A percentile compares a stretch with the other conserved stretches of the same genome.
phyloP scores from a whole-genome alignment of 768 basidiomycete genomes.

The Lactifluus rugatus region DNA sequence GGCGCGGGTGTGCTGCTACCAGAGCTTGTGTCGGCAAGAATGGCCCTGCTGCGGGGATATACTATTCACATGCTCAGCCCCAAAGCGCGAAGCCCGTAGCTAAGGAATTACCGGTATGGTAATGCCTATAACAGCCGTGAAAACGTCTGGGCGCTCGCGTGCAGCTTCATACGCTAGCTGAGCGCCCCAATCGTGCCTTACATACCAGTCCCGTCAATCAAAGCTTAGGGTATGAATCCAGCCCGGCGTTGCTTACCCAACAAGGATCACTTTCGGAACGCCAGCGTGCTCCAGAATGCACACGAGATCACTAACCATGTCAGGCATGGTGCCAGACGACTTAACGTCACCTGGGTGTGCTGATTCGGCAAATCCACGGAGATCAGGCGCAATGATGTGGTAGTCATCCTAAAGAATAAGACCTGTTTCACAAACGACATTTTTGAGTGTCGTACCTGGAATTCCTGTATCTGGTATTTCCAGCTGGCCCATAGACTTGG shows the following conservation, averaged over 20 bases:
- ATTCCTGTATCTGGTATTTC: conserved; percentile 60
- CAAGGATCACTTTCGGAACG: conserved; percentile 42
- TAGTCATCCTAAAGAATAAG: conserved; percentile 40
- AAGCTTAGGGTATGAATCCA: background rate
- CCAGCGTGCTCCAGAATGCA: conserved; percentile 50
- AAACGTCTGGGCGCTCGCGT: conserved; percentile 54
- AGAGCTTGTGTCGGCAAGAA: conserved; percentile 40
- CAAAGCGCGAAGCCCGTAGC: background rate
- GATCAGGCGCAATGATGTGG: conserved; percentile 49
- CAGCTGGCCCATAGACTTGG: conserved; percentile 69
- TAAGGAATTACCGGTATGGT: conserved; percentile 45
- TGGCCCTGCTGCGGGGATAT: conserved; percentile 42
- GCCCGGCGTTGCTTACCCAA: conserved; percentile 42
- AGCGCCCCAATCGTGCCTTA: conserved; percentile 71
- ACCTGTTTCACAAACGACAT: background rate
- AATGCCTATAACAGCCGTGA: conserved; percentile 47
- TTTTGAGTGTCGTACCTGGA: conserved; percentile 36
- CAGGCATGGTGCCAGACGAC: conserved; percentile 48
- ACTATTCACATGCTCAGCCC: conserved; percentile 34
- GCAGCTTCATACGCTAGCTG: conserved; percentile 60
- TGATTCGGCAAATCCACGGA: conserved; percentile 64
- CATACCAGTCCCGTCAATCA: background rate
- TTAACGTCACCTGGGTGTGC: conserved; percentile 54
- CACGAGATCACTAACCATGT: conserved; percentile 51
- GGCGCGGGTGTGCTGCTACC: conserved; percentile 35